Percentiles rank a stretch among this genome's conserved stretches.
Evolutionary conservation across 108 stramenopile species (phyloP).

Genomic region (Discostella stelligeroides): DNA sequence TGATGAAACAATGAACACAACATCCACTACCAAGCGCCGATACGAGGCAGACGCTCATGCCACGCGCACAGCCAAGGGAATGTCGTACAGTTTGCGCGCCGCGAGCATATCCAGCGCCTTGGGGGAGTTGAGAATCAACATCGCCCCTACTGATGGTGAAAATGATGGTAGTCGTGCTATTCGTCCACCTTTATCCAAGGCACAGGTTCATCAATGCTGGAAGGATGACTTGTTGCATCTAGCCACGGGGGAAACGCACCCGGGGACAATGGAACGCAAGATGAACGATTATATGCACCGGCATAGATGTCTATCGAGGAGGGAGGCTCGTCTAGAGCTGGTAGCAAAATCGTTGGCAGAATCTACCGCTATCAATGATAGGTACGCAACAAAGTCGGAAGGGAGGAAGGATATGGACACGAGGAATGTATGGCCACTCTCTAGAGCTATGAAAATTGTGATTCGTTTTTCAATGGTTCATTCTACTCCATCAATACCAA

Average conservation of each 20-base stretch:
- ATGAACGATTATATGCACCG: constrained; percentile 47
- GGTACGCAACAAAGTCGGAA: background rate
- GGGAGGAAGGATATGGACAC: constrained; percentile 7
- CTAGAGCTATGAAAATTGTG: constrained; percentile 46
- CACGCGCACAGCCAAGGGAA: constrained; percentile 69
- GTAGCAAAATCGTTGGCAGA: constrained; percentile 37
- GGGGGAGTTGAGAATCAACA: constrained; percentile 71
- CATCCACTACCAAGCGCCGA: constrained; percentile 15
- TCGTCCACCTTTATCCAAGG: constrained; percentile 15
- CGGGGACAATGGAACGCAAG: constrained; percentile 22
- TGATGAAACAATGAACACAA: background rate
- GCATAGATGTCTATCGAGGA: constrained; percentile 42
- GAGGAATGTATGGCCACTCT: constrained; percentile 15
- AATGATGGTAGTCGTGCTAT: background rate
- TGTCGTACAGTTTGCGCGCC: constrained; percentile 71
- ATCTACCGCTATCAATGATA: constrained; percentile 11
- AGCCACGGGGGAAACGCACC: constrained; percentile 34
- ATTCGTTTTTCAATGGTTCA: constrained; percentile 36
- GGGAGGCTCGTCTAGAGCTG: constrained; percentile 34
- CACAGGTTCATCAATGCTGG: constrained; percentile 56
- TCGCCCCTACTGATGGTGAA: constrained; percentile 10
- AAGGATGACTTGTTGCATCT: constrained; percentile 45
- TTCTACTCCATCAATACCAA: background rate
- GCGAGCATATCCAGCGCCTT: constrained; percentile 77
- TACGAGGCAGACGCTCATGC: constrained; percentile 83